Base-by-base conservation (phyloP, 495 filamentous ascomycete genomes). In the Xylaria castorea region DNA sequence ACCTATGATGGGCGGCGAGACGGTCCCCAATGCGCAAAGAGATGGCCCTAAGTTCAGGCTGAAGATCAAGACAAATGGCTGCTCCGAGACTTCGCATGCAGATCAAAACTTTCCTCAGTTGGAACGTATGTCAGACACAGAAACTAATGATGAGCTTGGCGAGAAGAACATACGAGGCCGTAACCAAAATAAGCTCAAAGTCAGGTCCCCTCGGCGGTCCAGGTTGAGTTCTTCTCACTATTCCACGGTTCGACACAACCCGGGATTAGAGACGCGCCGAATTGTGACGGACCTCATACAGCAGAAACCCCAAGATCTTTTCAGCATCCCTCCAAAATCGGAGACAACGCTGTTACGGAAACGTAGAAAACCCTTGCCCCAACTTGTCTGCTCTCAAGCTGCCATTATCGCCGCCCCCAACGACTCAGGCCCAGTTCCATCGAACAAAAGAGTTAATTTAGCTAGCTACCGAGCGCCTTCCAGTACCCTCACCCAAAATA, bases 1-100 rank as follows among this genome's bases (percentile, higher is more conserved):
- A 36, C 63, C 32, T 51, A 61, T 51, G 9, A 61, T 38, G 51
- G 40, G 40, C 20, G n/a, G 32, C 5, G 51, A 12, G 27, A 57
- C 18, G 50, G 36, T 12, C 7, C 40, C 48, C 40, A 58, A 60
- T 30, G 36, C 38, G 34, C 68, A 76, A 36, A 78, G 65, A 48
- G 67, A 71, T 30, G 62, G 65, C 25, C 79, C 80, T 11, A 83
- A 75, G 50, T 80, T 84, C 36, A 81, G 73, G 58, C 40, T 84
- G 57, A 84, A 74, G 72, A 75, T 76, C 34, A 82, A 76, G 40
- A 74, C 68, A 40, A 72, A 73, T 40, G 70, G 68, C 27, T 60
- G 66, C 57, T 75, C 78, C 2, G 78, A 73, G 16, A 71, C 42
- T 58, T 72, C 68, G 32, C 3, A 40, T 55, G 25, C 34, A 7